Evolutionary conservation across 148 eudicot genomes (phyloP).

Genomic region (Selenicereus undatus): DNA sequence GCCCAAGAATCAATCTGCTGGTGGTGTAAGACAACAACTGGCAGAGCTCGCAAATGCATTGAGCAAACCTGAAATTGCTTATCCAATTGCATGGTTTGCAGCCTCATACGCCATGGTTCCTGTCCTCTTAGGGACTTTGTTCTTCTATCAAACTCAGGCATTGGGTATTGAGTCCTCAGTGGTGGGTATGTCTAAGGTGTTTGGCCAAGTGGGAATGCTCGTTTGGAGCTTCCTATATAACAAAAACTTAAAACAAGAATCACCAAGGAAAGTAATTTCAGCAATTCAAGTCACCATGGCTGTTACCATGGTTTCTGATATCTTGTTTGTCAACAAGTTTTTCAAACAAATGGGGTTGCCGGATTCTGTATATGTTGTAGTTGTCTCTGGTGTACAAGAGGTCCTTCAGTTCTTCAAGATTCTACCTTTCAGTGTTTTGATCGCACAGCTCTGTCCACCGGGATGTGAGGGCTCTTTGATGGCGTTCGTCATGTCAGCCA

Average conservation of each 20-base stretch:
- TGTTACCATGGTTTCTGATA: slow-evolving; percentile 72
- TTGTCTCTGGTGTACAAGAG: slow-evolving; percentile 72
- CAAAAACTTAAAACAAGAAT: slow-evolving; percentile 44
- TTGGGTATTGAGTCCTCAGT: slow-evolving; percentile 67
- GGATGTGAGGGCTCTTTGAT: slow-evolving; percentile 92
- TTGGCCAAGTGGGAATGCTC: slow-evolving; percentile 84
- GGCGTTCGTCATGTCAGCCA: slow-evolving; percentile 86
- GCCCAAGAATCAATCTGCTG: slow-evolving; percentile 46
- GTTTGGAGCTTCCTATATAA: slow-evolving; percentile 74
- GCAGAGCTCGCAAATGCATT: slow-evolving; percentile 54
- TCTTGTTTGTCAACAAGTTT: slow-evolving; percentile 63
- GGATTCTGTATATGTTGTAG: slow-evolving; percentile 60
- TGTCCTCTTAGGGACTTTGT: slow-evolving; percentile 77
- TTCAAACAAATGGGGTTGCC: slow-evolving; percentile 62
- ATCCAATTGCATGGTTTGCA: slow-evolving; percentile 72
- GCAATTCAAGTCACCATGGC: slow-evolving; percentile 68
- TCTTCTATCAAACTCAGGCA: slow-evolving; percentile 77
- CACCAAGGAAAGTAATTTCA: slow-evolving; percentile 64
- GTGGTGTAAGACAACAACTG: slow-evolving; percentile 53
- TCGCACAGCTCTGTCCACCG: slow-evolving; percentile 82
- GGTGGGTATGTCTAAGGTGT: slow-evolving; percentile 83
- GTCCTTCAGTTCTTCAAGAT: slow-evolving; percentile 68
- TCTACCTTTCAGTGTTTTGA: slow-evolving; percentile 66
- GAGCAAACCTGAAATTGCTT: slow-evolving; percentile 57
- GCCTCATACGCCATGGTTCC: slow-evolving; percentile 81